These are phyloP conservation scores for Xylaria acuta DNA, from an alignment of 495 filamentous ascomycete genomes.

Conservation along the genomic window DNA sequence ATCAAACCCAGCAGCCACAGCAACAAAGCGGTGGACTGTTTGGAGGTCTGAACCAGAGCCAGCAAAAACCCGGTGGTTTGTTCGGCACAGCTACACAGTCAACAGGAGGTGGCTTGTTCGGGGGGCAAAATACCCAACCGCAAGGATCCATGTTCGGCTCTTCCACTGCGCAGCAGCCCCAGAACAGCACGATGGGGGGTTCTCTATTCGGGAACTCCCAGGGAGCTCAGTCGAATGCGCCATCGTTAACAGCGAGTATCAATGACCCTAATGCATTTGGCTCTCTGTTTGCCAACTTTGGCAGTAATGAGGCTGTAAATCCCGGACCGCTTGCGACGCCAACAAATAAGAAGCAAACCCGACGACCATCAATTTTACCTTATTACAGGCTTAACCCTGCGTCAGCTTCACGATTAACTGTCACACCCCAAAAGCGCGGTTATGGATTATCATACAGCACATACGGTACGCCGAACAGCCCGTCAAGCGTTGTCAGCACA, in stretches of 20 bases:
- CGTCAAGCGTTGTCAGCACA: constrained; percentile 69
- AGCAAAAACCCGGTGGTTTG: constrained; percentile 51
- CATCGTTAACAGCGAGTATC: constrained; percentile 77
- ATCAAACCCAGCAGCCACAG: constrained; percentile 66
- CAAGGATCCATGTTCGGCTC: constrained; percentile 53
- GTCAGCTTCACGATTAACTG: constrained; percentile 70
- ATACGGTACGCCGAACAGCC: constrained; percentile 80
- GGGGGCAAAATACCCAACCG: constrained; percentile 54
- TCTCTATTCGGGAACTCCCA: constrained; percentile 53
- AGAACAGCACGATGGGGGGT: constrained; percentile 50
- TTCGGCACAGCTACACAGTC: constrained; percentile 48
- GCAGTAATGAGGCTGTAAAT: constrained; percentile 65
- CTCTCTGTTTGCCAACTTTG: constrained; percentile 76
- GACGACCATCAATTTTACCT: constrained; percentile 78
- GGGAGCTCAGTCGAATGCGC: constrained; percentile 49
- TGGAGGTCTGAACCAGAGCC: constrained; percentile 46
- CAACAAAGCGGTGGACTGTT: constrained; percentile 50
- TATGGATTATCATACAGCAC: constrained; percentile 91
- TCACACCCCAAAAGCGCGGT: constrained; percentile 81
- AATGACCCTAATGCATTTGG: constrained; percentile 82
- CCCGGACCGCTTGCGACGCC: constrained; percentile 88
- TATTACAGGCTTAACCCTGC: constrained; percentile 87
- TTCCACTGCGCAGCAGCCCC: constrained; percentile 50
- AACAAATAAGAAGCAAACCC: constrained; percentile 71
- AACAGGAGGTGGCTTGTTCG: constrained; percentile 67